Evolutionary conservation across 129 eudicot species (phyloP).

Genomic region (Flaveria ramosissima): DNA sequence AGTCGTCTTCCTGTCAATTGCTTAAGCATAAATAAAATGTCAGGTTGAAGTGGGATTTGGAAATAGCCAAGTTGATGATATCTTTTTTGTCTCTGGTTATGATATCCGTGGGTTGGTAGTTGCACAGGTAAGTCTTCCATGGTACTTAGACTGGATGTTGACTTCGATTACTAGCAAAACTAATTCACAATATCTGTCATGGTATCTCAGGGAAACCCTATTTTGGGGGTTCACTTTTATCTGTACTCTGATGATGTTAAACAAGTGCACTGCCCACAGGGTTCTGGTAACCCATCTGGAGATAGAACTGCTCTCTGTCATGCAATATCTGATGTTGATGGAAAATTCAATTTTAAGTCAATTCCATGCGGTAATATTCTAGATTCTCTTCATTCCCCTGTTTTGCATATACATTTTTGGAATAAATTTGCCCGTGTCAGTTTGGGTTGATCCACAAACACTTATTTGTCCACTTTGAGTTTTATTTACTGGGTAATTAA

Average conservation of each 20-base stretch:
- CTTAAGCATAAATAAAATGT: constrained; percentile 18
- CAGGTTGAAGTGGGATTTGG: constrained; percentile 93
- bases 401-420: background rate
- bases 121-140: constrained; percentile 68
- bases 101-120: constrained; percentile 84
- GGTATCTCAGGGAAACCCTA: constrained; percentile 79
- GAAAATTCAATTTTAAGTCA: constrained; percentile 74
- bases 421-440: background rate
- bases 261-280: constrained; percentile 81
- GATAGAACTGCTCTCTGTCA: constrained; percentile 83
- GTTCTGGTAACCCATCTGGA: constrained; percentile 72
- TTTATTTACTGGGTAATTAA: background rate
- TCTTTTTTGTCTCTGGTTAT: constrained; percentile 87
- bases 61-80: constrained; percentile 65
- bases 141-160: constrained; percentile 6
- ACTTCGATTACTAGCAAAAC: constrained; percentile 17
- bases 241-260: constrained; percentile 81
- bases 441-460: background rate
- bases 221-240: constrained; percentile 93
- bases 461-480: background rate
- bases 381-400: constrained; percentile 13
- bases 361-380: constrained; percentile 84
- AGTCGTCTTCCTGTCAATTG: constrained; percentile 2
- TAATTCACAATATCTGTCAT: constrained; percentile 25
- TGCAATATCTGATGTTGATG: constrained; percentile 86